Evolutionary conservation across 352 stramenopile species (phyloP), one percentile per base, ranked within the genome.

Genomic region (Phytophthora pseudosyringae): DNA sequence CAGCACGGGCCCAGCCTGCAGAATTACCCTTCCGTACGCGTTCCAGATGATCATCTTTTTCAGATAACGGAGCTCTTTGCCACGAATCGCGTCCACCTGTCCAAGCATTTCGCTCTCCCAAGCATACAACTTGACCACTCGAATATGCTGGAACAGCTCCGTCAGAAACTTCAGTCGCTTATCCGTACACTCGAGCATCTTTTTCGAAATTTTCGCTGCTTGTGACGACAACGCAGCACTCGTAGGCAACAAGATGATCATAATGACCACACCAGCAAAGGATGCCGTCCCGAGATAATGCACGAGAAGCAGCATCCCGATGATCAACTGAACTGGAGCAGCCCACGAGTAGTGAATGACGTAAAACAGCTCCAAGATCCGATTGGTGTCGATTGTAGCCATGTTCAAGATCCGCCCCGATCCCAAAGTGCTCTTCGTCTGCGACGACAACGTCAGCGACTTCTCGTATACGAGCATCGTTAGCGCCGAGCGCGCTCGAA

Each of bases 381-480:
- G 81, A 58, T 96, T 87, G 0, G 90, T 76, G 71, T 99, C 97
- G 61, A 96, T 94, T 15, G 89, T 97, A 60, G 98, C 94, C 13
- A 99, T 78, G 62, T 98, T 98, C 1, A 96, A 82, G 49, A 98
- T 98, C 60, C 94, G 79, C 5, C 93, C 91, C 0, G 86, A 78
- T 32, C 78, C 76, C 7, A 86, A 36, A 2, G 54, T 43, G 57
- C 74, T 88, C 55, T 85, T 89, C 38, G 72, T 74, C 59, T 88
- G 76, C 32, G 71, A 78, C 26, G 80, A 90, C 33, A 91, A 53
- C 26, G 53, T 64, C 26, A 91, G 57, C n/a, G 80, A 62, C 52
- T 89, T 91, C 28, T 80, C 63, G 45, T 80, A 88, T 40, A 93
- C 79, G 39, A 87, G 59, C 75, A 84, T 85, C 11, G 81, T 83